Evolutionary conservation across 23 red algal species (phyloP), one percentile per base, ranked within the genome.

Genomic region (Gracilaria gracilis): DNA sequence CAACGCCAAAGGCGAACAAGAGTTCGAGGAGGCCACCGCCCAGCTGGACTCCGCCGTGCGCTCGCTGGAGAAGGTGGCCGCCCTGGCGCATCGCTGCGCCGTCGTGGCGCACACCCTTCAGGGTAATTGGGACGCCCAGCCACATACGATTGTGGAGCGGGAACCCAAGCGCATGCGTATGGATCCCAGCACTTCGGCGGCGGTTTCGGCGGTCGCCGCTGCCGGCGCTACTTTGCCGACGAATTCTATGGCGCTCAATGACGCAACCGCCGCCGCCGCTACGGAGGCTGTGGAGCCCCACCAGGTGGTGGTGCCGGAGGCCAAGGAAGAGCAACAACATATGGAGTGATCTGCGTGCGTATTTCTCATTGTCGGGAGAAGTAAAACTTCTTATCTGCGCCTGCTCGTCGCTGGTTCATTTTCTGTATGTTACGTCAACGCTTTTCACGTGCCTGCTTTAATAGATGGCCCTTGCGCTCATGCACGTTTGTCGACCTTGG

Each of bases 1-100:
- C 17, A 64, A 58, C 15, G 84, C 84, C 46, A 47, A 62, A 16
- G 14, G 21, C 29, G 84, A 88, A 34, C 67, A 88, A n/a, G 84
- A 88, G 23, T 88, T 88, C 61, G 67, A 88, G 31, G 84, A 88
- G 4, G 84, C 84, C 49, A 88, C 84, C 19, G 53, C 37, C 2
- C 55, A 62, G 19, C 33, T 88, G 27, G 84, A 88, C 55, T 58
- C 65, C 8, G 84, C 84, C 24, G 84, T 88, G 20, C 67, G 67
- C 32, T 61, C 55, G 28, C 37, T 88, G 65, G 84, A 88, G 57
- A 88, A 88, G 71, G 84, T 88, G 39, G 67, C 84, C 21, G 25
- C 17, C 35, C 74, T 62, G 37, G 84, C 62, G 9, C 84, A 78
- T 20, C 84, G 84, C 49, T 88, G 84, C 25, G 67, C 67, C 13